Percentiles rank a stretch among this genome's conserved stretches.
Evolutionary conservation across 2,329 filamentous ascomycete species (phyloP).

Genomic region (Penicillium freii): DNA sequence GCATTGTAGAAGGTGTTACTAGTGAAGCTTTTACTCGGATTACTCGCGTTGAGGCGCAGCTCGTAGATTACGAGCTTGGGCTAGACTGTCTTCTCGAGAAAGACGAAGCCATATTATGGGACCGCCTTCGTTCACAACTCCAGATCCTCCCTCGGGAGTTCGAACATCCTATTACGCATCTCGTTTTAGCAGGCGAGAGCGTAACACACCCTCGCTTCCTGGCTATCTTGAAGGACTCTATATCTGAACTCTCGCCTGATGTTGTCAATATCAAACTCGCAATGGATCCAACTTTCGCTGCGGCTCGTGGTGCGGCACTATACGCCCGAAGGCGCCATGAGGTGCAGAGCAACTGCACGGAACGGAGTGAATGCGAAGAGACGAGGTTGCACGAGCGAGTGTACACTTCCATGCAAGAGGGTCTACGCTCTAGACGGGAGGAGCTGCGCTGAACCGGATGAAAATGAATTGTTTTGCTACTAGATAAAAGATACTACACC

Average conservation of each 20-base stretch:
- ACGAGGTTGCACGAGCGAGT: neutral
- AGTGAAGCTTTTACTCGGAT: neutral
- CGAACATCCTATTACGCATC: slow-evolving; percentile 2
- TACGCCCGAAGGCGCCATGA: neutral
- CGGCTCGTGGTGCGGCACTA: neutral
- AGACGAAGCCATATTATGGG: slow-evolving; percentile 1
- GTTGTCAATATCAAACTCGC: neutral
- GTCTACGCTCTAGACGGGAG: too few relatives aligned
- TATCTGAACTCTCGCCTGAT: neutral
- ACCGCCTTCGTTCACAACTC: slow-evolving; percentile 6
- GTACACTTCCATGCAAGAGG: neutral
- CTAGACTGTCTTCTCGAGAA: slow-evolving; percentile 12
- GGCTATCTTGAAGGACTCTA: neutral
- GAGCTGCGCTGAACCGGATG: neutral
- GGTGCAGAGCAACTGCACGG: neutral
- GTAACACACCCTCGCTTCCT: neutral
- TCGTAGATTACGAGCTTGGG: slow-evolving; percentile 10
- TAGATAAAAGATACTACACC: too few relatives aligned
- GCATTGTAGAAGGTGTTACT: neutral
- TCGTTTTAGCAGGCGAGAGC: slow-evolving; percentile 13
- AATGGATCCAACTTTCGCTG: neutral
- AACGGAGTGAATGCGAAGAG: neutral
- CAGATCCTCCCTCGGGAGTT: slow-evolving; percentile 4
- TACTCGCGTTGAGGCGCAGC: neutral
- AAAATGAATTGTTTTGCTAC: neutral